Evolutionary conservation across 2,329 filamentous ascomycete species (phyloP).

Genomic region (Ascochyta viciae-villosae): DNA sequence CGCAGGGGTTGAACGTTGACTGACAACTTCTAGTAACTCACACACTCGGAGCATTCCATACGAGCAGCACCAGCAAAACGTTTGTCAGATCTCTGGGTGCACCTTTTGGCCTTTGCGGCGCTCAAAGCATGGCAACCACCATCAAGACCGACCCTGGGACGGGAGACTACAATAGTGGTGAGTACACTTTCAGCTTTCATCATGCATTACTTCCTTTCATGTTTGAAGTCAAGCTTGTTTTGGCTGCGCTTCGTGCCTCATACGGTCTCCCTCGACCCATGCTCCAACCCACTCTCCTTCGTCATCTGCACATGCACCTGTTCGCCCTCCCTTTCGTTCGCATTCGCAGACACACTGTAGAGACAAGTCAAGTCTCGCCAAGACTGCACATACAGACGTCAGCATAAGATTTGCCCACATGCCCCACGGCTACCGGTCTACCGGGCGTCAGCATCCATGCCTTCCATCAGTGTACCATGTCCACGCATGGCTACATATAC

Average conservation of each 20-base stretch:
- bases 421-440: slow-evolving; percentile 32
- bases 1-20: slow-evolving; percentile 29
- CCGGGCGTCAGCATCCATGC: slow-evolving; percentile 37
- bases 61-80: neutral
- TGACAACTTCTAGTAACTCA: slow-evolving; percentile 27
- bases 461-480: slow-evolving; percentile 21
- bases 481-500: slow-evolving; percentile 44
- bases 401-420: slow-evolving; percentile 36
- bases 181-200: slow-evolving; percentile 21
- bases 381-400: slow-evolving; percentile 23
- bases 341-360: slow-evolving; percentile 30
- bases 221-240: slow-evolving; percentile 45
- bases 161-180: slow-evolving; percentile 45
- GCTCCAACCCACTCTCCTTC: slow-evolving; percentile 23
- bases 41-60: slow-evolving; percentile 2
- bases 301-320: slow-evolving; percentile 16
- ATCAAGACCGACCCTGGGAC: slow-evolving; percentile 44
- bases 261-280: slow-evolving; percentile 16
- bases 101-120: slow-evolving; percentile 36
- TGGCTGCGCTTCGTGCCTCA: slow-evolving; percentile 38
- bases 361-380: slow-evolving; percentile 44
- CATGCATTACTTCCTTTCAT: slow-evolving; percentile 35
- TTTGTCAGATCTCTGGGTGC: neutral
- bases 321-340: slow-evolving; percentile 21
- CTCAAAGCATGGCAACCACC: slow-evolving; percentile 42